phyloP scores from a whole-genome alignment of 2,329 filamentous ascomycete genomes.

The Zymoseptoria brevis region DNA sequence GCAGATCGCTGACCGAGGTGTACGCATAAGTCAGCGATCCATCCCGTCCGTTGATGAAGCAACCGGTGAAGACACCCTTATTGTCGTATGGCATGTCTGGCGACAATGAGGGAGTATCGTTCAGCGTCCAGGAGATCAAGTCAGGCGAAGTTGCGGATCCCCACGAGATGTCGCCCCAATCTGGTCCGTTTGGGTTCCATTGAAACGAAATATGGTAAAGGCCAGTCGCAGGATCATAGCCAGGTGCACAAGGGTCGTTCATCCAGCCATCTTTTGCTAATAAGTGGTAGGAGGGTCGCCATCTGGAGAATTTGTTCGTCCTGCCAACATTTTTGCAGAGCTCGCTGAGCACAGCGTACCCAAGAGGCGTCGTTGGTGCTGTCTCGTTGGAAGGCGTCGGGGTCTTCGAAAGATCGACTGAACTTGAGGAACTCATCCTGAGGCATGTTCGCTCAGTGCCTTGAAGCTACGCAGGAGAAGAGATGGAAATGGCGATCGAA shows the following conservation, averaged over 20 bases:
- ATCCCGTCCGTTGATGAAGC: slow-evolving; percentile 27
- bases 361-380: not conserved
- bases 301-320: slow-evolving; percentile 10
- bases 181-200: slow-evolving; percentile 36
- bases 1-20: slow-evolving; percentile 34
- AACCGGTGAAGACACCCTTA: slow-evolving; percentile 38
- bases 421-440: slow-evolving; percentile 10
- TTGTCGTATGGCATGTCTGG: slow-evolving; percentile 33
- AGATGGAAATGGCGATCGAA: not conserved
- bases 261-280: slow-evolving; percentile 34
- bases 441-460: not conserved
- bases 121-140: slow-evolving; percentile 33
- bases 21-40: slow-evolving; percentile 33
- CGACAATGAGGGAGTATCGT: slow-evolving; percentile 23
- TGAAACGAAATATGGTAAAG: slow-evolving; percentile 38
- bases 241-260: slow-evolving; percentile 39
- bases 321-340: not conserved
- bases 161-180: slow-evolving; percentile 39
- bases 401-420: slow-evolving; percentile 3
- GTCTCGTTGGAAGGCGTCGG: slow-evolving; percentile 4
- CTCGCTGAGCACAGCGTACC: not conserved
- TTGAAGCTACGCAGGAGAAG: not conserved
- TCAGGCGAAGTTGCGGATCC: slow-evolving; percentile 33
- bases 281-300: slow-evolving; percentile 31
- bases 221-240: slow-evolving; percentile 33